Evolutionary conservation across 352 stramenopile genomes (phyloP), one percentile per base, ranked within the genome.

Genomic region (Aphanomyces invadans): DNA sequence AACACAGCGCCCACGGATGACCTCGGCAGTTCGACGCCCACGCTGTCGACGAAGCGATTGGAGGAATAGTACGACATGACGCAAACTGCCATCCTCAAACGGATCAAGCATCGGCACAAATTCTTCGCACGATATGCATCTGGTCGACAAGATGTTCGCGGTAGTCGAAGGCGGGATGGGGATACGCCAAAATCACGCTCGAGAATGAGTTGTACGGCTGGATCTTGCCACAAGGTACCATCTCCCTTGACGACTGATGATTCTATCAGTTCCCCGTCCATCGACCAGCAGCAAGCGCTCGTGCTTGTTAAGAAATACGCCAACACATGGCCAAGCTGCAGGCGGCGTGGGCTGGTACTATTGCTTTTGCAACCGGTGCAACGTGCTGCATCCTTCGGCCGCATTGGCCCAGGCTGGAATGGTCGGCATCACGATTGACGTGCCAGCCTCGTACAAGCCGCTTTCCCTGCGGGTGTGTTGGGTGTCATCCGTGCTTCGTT

Each of bases 31-130:
- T 19, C 21, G 21, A 57, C 15, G 36, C 49, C 71, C 55, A 92
- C 92, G 72, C 81, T 92, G 31, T 90, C 92, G 74, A 92, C 92
- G 62, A 86, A 93, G 54, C 81, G 90, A 64, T 72, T 95, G 21
- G 86, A 83, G 25, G 90, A 92, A 70, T 78, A 77, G 42, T 95
- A 95, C 69, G 86, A 84, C 57, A 84, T 95, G 28, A 93, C 86
- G 9, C 84, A 92, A 48, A 84, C 82, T 33, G 86, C 84, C 52
- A 92, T 95, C 67, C 83, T 85, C 66, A 95, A 95, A 73, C 83
- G 92, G 54, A 90, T 91, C 73, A 84, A 95, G 71, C 89, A 93
- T 71, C 88, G 91, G 65, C 81, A 92, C 76, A 80, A 77, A 10
- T 84, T 95, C 56, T 80, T 86, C 68, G 82, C 87, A 46, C 86